phyloP scores from a whole-genome alignment of 306 rosid species.

The Gleditsia sinensis region DNA sequence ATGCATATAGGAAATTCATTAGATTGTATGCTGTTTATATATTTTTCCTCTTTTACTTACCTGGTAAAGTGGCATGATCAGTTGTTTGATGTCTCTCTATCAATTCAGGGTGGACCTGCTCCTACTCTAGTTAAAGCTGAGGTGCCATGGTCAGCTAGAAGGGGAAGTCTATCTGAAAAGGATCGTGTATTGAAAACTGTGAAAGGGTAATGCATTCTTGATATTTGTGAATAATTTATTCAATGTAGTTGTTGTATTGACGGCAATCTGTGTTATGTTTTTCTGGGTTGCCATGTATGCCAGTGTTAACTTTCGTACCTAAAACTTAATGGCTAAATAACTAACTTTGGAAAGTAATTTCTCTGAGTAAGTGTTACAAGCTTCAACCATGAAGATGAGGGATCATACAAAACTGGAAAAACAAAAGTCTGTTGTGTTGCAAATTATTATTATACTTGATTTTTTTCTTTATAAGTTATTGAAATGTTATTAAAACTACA shows the following conservation, averaged over 20 bases:
- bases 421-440: background rate
- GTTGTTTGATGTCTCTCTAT: conserved; percentile 16
- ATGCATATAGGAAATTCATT: background rate
- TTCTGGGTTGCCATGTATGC: background rate
- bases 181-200: conserved; percentile 94
- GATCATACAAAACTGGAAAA: background rate
- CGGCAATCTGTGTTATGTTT: background rate
- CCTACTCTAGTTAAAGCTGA: conserved; percentile 83
- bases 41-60: background rate
- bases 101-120: conserved; percentile 76
- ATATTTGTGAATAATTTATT: background rate
- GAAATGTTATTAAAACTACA: background rate
- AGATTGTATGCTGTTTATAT: background rate
- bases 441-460: background rate
- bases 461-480: background rate
- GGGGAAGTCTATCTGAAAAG: conserved; percentile 78
- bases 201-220: conserved; percentile 69
- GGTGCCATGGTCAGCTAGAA: conserved; percentile 95
- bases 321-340: background rate
- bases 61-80: background rate
- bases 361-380: background rate
- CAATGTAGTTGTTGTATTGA: background rate
- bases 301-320: background rate
- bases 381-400: conserved; percentile 4
- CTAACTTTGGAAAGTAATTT: background rate